Percentiles rank a stretch among this genome's conserved stretches.
Conservation (phyloP, 257 asterid genomes). For the Scutellaria minor region DNA sequence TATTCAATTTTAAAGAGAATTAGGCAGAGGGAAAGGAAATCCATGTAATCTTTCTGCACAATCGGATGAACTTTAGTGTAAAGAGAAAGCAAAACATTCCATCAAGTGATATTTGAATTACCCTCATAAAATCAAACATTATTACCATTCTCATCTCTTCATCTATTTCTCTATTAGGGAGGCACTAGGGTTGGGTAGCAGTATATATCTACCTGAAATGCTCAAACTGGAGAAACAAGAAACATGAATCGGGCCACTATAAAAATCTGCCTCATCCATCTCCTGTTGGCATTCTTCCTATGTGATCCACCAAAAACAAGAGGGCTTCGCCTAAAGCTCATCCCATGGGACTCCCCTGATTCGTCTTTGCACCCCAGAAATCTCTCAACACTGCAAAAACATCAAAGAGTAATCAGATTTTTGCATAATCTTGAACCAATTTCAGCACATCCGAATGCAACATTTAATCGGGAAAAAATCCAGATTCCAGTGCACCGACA, state of each 20-base stretch:
- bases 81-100: not conserved
- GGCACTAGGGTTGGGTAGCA: not conserved
- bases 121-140: no score
- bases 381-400: slow-evolving; percentile 21
- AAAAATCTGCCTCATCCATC: slow-evolving; percentile 14
- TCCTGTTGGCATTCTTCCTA: slow-evolving; percentile 4
- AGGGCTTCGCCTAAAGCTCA: slow-evolving; percentile 23
- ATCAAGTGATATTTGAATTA: not conserved
- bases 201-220: not conserved
- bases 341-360: slow-evolving; percentile 34
- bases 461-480: not conserved
- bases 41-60: not conserved
- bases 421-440: not conserved
- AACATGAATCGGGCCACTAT: not conserved
- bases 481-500: slow-evolving; percentile 12
- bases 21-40: not conserved
- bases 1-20: not conserved
- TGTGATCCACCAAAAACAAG: not conserved
- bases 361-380: slow-evolving; percentile 36
- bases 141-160: slow-evolving; percentile 2
- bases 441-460: not conserved
- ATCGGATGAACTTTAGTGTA: not conserved
- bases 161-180: not conserved
- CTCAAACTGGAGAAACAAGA: not conserved
- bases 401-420: slow-evolving; percentile 1